Conservation (phyloP, 768 basidiomycete species). For the Suillus tomentosus region DNA sequence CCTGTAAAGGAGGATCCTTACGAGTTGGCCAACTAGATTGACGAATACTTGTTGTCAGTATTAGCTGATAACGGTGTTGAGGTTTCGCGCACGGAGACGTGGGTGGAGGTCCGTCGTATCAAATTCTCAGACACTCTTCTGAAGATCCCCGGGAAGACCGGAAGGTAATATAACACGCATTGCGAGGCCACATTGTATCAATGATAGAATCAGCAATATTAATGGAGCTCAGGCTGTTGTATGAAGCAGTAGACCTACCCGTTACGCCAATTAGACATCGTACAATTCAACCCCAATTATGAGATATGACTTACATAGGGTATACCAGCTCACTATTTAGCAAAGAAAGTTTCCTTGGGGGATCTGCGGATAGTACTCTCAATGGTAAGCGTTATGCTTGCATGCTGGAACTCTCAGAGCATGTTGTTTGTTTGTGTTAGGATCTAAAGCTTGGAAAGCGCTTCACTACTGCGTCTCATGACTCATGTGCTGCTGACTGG, state of each 20-base stretch:
- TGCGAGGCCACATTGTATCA: not conserved
- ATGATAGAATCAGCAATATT: not conserved
- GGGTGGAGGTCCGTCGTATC: not conserved
- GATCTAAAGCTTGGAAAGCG: not conserved
- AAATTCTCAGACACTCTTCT: constrained; percentile 3
- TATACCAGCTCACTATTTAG: not conserved
- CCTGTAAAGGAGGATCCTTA: constrained; percentile 5
- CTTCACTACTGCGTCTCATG: not conserved
- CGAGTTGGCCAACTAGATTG: not conserved
- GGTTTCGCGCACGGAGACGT: not conserved
- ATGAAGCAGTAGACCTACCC: not conserved
- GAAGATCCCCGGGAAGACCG: constrained; percentile 3
- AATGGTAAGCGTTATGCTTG: not conserved
- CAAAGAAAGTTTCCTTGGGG: not conserved
- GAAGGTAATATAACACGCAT: not conserved
- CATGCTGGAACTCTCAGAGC: not conserved
- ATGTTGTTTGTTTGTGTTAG: constrained; percentile 1
- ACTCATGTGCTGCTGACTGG: not conserved
- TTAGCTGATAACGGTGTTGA: not conserved
- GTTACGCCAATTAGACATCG: not conserved
- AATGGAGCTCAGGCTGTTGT: not conserved
- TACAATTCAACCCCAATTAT: constrained; percentile 1
- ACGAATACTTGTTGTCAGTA: not conserved
- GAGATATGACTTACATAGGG: not conserved
- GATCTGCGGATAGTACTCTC: not conserved